Percentiles rank a stretch among this genome's conserved stretches.
Evolutionary conservation across 306 rosid genomes (phyloP).

Genomic region (Mimosa bimucronata): DNA sequence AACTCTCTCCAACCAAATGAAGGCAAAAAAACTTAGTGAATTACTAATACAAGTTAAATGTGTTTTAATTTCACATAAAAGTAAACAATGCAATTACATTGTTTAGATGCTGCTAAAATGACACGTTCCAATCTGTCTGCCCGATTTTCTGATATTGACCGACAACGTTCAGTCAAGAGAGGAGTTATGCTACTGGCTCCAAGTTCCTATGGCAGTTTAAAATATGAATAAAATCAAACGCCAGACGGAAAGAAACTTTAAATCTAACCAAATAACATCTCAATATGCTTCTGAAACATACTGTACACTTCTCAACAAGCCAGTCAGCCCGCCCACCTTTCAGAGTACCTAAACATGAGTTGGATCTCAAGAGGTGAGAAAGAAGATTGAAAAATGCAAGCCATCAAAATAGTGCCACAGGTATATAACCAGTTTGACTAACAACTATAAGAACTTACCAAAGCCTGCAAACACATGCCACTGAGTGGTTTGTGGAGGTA

Average conservation of each 20-base stretch:
- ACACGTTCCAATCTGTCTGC: constrained; percentile 83
- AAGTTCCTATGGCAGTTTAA: constrained; percentile 66
- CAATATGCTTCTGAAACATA: constrained; percentile 41
- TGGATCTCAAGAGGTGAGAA: constrained; percentile 34
- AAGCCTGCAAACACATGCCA: constrained; percentile 86
- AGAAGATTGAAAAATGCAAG: background rate
- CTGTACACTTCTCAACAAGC: constrained; percentile 97
- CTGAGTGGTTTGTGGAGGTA: constrained; percentile 63
- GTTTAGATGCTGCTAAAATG: constrained; percentile 89
- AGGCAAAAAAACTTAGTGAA: constrained; percentile 19
- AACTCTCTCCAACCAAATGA: background rate
- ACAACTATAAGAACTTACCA: constrained; percentile 52
- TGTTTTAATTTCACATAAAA: constrained; percentile 23
- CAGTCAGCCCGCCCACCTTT: constrained; percentile 97
- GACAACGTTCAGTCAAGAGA: constrained; percentile 84
- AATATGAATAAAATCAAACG: constrained; percentile 30
- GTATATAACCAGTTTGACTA: constrained; percentile 2
- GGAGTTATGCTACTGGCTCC: constrained; percentile 94
- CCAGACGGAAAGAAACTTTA: constrained; percentile 10
- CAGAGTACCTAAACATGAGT: constrained; percentile 64
- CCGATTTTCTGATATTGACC: constrained; percentile 73
- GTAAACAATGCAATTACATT: constrained; percentile 51
- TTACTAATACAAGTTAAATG: constrained; percentile 8
- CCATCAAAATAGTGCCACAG: constrained; percentile 26
- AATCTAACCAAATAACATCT: constrained; percentile 33